Conservation (phyloP, 306 rosid species). For the Astragalus membranaceus region DNA sequence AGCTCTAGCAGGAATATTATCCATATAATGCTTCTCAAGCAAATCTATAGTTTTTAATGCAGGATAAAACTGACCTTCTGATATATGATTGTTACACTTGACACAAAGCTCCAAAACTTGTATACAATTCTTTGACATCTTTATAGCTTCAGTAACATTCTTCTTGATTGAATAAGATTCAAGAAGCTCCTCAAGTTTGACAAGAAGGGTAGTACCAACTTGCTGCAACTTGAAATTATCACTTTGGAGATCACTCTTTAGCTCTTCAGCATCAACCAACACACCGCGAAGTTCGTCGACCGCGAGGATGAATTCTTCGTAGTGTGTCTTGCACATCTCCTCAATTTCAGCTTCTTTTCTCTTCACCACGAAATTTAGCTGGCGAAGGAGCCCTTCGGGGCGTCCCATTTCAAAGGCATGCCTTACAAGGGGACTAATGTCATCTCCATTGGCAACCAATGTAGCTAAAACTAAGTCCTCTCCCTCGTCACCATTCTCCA, state of each 20-base stretch:
- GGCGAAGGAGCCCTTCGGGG: conserved; percentile 77
- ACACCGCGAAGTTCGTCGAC: conserved; percentile 97
- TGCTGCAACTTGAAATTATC: conserved; percentile 88
- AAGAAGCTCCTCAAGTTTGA: conserved; percentile 87
- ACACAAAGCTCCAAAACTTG: conserved; percentile 85
- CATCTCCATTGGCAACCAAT: conserved; percentile 81
- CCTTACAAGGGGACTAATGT: conserved; percentile 78
- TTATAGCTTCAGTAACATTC: conserved; percentile 78
- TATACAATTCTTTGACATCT: conserved; percentile 64
- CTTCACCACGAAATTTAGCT: conserved; percentile 66
- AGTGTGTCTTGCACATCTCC: conserved; percentile 95
- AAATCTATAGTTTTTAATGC: conserved; percentile 75
- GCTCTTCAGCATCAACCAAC: conserved; percentile 91
- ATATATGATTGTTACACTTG: conserved; percentile 70
- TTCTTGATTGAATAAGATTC: conserved; percentile 73
- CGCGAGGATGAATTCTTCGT: conserved; percentile 91
- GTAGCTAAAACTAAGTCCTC: conserved; percentile 88
- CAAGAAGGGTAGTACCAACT: conserved; percentile 68
- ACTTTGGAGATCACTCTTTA: conserved; percentile 80
- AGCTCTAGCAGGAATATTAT: conserved; percentile 58
- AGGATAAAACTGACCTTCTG: conserved; percentile 65
- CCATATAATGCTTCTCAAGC: conserved; percentile 62
- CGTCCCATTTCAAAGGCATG: conserved; percentile 89
- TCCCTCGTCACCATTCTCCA: conserved; percentile 67
- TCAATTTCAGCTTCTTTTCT: conserved; percentile 89